Evolutionary conservation across 257 asterid genomes (phyloP).

Genomic region (Petunia secreta): DNA sequence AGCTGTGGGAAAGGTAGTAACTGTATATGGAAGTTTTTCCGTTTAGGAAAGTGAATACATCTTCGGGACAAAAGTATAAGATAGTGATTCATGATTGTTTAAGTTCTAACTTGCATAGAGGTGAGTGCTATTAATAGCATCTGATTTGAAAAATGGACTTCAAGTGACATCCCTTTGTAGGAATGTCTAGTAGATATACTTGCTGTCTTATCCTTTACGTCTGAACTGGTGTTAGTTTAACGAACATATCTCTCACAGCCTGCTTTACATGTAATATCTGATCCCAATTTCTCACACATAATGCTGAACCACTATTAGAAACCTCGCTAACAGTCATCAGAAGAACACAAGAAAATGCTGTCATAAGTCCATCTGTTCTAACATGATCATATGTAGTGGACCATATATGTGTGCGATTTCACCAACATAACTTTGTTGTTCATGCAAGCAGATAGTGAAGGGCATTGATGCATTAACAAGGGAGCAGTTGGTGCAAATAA

Average conservation of each 20-base stretch:
- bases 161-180: not conserved
- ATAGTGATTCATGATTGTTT: not conserved
- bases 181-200: not conserved
- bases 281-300: not conserved
- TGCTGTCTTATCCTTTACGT: slow-evolving; percentile 12
- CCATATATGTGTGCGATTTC: slow-evolving; percentile 11
- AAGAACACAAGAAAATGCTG: not conserved
- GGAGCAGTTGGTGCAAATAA: slow-evolving; percentile 84
- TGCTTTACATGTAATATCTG: not conserved
- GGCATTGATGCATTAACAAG: slow-evolving; percentile 96
- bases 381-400: not conserved
- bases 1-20: not conserved
- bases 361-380: not conserved
- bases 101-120: not conserved
- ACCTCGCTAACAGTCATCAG: not conserved
- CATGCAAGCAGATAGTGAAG: slow-evolving; percentile 77
- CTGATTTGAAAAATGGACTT: slow-evolving; percentile 15
- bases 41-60: not conserved
- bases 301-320: not conserved
- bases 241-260: not conserved
- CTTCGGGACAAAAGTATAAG: not conserved
- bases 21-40: not conserved
- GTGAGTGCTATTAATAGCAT: not conserved
- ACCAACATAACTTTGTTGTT: slow-evolving; percentile 22
- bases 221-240: not conserved